Evolutionary conservation across 129 eudicot genomes (phyloP), one percentile per base, ranked within the genome.

Genomic region (Cynara cardunculus): DNA sequence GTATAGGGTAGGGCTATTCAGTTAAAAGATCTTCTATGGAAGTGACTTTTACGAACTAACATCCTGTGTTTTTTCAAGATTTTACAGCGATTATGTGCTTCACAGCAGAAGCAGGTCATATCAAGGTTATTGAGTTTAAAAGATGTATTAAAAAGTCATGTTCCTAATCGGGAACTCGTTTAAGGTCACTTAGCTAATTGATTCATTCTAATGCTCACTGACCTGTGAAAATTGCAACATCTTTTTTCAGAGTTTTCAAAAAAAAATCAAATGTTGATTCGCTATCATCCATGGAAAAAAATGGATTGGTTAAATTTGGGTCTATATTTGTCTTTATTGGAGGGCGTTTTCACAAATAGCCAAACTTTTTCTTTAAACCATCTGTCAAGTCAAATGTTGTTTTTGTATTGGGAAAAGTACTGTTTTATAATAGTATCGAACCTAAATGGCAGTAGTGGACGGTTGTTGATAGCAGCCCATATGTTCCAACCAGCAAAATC

Each of bases 401-500:
- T 53, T 27, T 37, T 39, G 8, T 26, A 62, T 44, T 22, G 7
- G 25, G 71, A 72, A 28, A 39, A 21, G 35, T 71, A 26, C 12
- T 27, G n/a, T 18, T 34, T 83, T 64, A n/a, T n/a, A n/a, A n/a
- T n/a, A 39, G 85, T 46, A 67, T 62, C 83, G 0, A 26, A 96
- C 99, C 99, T 96, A 78, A 96, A 96, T 79, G 99, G 97, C 67
- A 96, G 68, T 16, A 96, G 88, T 61, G 99, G 99, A 32, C 97
- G 89, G 77, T 88, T 89, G 83, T 92, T 92, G 32, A 96, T 96
- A 78, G 98, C 97, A 71, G 99, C 99, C 99, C 99, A 96, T 3
- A 96, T 72, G 85, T 96, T 96, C 99, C 99, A 96, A 78, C 99
- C 99, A 41, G 97, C 89, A 87, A 92, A 96, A 88, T 96, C 99